phyloP scores from a whole-genome alignment of 2,329 filamentous ascomycete species.

The Tympanopsis confertula region DNA sequence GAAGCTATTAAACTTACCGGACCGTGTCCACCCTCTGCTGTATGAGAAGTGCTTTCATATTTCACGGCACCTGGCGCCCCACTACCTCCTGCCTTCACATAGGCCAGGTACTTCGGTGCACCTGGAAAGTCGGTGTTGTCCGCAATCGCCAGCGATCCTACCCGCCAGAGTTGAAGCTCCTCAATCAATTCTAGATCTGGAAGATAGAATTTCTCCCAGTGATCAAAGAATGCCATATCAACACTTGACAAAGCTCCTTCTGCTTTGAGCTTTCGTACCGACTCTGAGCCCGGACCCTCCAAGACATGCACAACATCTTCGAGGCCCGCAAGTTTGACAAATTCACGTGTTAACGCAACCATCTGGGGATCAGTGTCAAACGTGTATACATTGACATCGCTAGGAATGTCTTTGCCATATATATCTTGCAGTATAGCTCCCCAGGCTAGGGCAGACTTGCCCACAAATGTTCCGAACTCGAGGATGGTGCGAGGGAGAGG shows the following conservation, averaged over 20 bases:
- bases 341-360: conserved; percentile 15
- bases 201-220: conserved; percentile 21
- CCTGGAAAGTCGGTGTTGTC: conserved; percentile 30
- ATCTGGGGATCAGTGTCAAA: conserved; percentile 19
- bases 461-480: conserved; percentile 22
- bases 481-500: conserved; percentile 17
- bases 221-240: conserved; percentile 23
- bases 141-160: conserved; percentile 22
- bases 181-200: conserved; percentile 20
- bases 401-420: conserved; percentile 6
- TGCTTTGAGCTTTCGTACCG: conserved; percentile 12
- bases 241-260: conserved; percentile 14
- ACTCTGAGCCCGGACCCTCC: conserved; percentile 16
- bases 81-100: conserved; percentile 18
- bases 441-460: conserved; percentile 20
- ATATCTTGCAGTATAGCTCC: conserved; percentile 12
- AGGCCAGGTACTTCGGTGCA: conserved; percentile 27
- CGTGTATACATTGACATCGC: conserved; percentile 17
- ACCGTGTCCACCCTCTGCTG: too few species aligned
- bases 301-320: conserved; percentile 17
- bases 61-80: too few species aligned
- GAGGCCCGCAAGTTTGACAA: conserved; percentile 19
- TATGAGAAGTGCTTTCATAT: too few species aligned
- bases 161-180: conserved; percentile 15
- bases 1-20: too few species aligned